Evolutionary conservation across 2,329 filamentous ascomycete species (phyloP).

Genomic region (Orbilia quercus): DNA sequence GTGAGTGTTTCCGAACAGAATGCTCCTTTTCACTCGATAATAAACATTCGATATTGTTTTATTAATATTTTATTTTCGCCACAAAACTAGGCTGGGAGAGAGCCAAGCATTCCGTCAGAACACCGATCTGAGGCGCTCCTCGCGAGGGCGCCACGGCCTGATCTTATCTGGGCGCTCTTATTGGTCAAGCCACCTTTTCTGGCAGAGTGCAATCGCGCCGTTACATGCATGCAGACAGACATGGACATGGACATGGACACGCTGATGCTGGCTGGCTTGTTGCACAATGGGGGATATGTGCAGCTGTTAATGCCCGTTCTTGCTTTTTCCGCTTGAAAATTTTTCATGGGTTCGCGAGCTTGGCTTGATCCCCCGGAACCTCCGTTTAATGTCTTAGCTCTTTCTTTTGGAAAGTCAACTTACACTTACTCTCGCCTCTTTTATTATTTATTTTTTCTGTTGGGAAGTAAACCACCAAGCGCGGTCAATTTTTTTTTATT

Average conservation of each 20-base stretch:
- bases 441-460: slow-evolving; percentile 51
- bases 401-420: slow-evolving; percentile 1
- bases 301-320: slow-evolving; percentile 29
- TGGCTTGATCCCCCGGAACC: slow-evolving; percentile 45
- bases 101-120: slow-evolving; percentile 44
- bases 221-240: slow-evolving; percentile 57
- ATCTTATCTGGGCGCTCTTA: slow-evolving; percentile 47
- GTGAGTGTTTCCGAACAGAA: background rate
- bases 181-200: slow-evolving; percentile 54
- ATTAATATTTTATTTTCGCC: too few species aligned
- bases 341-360: slow-evolving; percentile 48
- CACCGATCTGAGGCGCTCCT: slow-evolving; percentile 45
- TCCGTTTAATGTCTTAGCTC: slow-evolving; percentile 53
- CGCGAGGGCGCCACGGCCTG: slow-evolving; percentile 47
- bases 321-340: slow-evolving; percentile 50
- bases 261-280: slow-evolving; percentile 48
- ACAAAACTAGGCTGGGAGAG: slow-evolving; percentile 1
- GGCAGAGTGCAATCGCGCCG: slow-evolving; percentile 54
- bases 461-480: slow-evolving; percentile 48
- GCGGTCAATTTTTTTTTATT: slow-evolving; percentile 16
- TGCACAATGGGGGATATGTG: slow-evolving; percentile 49
- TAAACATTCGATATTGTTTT: too few species aligned
- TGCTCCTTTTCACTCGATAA: slow-evolving; percentile 3
- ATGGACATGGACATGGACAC: slow-evolving; percentile 42
- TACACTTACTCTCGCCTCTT: slow-evolving; percentile 20